Base-by-base conservation (phyloP, 805 yeast species). In the Kluyveromyces nonfermentans region DNA sequence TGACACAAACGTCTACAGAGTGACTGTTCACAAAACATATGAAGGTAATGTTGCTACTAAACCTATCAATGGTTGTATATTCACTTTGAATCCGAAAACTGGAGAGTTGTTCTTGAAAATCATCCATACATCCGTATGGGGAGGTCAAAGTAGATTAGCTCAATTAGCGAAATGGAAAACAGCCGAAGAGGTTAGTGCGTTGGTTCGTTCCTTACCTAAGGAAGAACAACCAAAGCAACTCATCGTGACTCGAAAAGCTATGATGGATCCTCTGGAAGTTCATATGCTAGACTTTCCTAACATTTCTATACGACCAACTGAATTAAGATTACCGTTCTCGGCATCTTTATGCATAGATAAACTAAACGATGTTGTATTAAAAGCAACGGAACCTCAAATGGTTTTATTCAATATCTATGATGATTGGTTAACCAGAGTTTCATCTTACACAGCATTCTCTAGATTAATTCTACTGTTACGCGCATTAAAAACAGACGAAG, bases 91-190 rank as follows among this genome's bases (percentile, higher is more conserved):
- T 57, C 97, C 98, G 1, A 79, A 80, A 52, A 77, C 89, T 1
- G 98, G 98, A 31, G 96, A 89, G 58, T 64, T 93, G 41, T 88
- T 85, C 58, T 70, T 93, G 63, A 87, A 86, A 58, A 77, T 93
- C 43, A 86, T 93, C 46, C 97, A 90, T 56, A 86, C 95, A 0
- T 84, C 95, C 5, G 95, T 87, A 2, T 93, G 96, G 94, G 82
- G 95, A 3, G 99, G 99, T 16, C 97, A 93, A 62, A 89, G 87
- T 56, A 82, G 97, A 54, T 72, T 90, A 47, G 82, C 93, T 22
- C 97, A 93, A 58, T 67, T 93, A 50, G 89, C 97, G 1, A 93
- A 93, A 60, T 93, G 98, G 98, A 93, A 90, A 61, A 81, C 97
- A 1, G 97, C 98, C 0, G 99, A 93, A 64, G 97, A 90, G 63